Evolutionary conservation across 2,329 filamentous ascomycete genomes (phyloP).

Genomic region (Fusarium musae): DNA sequence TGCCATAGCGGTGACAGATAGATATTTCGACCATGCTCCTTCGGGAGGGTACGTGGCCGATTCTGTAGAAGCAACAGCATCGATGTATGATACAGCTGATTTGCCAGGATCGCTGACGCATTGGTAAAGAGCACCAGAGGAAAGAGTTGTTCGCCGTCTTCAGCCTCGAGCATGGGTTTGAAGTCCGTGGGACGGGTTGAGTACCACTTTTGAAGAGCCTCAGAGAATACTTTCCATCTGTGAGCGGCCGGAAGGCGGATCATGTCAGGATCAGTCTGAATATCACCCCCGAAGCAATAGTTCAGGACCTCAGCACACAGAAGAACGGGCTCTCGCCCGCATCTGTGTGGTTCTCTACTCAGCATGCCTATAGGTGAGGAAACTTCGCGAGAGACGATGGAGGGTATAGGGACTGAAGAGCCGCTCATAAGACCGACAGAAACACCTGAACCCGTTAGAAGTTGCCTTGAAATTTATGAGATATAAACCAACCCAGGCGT

Average conservation of each 20-base stretch:
- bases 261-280: slow-evolving; percentile 14
- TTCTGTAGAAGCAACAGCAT: slow-evolving; percentile 63
- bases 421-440: slow-evolving; percentile 44
- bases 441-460: slow-evolving; percentile 38
- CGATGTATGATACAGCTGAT: slow-evolving; percentile 67
- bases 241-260: slow-evolving; percentile 37
- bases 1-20: slow-evolving; percentile 60
- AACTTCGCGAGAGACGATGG: slow-evolving; percentile 29
- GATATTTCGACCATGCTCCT: slow-evolving; percentile 46
- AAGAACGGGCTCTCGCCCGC: slow-evolving; percentile 44
- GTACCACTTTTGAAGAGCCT: slow-evolving; percentile 50
- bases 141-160: slow-evolving; percentile 47
- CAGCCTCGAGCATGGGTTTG: slow-evolving; percentile 49
- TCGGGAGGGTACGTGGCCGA: slow-evolving; percentile 57
- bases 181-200: slow-evolving; percentile 47
- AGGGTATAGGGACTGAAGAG: slow-evolving; percentile 41
- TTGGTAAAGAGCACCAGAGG: slow-evolving; percentile 53
- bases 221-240: slow-evolving; percentile 47
- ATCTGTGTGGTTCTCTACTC: slow-evolving; percentile 35
- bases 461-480: neutral
- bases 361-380: slow-evolving; percentile 33
- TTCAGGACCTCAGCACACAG: slow-evolving; percentile 51
- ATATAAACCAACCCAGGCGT: slow-evolving; percentile 40
- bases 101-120: slow-evolving; percentile 58
- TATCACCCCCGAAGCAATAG: slow-evolving; percentile 41